Evolutionary conservation across 2,329 filamentous ascomycete genomes (phyloP), one percentile per base, ranked within the genome.

Genomic region (Canariomyces notabilis): DNA sequence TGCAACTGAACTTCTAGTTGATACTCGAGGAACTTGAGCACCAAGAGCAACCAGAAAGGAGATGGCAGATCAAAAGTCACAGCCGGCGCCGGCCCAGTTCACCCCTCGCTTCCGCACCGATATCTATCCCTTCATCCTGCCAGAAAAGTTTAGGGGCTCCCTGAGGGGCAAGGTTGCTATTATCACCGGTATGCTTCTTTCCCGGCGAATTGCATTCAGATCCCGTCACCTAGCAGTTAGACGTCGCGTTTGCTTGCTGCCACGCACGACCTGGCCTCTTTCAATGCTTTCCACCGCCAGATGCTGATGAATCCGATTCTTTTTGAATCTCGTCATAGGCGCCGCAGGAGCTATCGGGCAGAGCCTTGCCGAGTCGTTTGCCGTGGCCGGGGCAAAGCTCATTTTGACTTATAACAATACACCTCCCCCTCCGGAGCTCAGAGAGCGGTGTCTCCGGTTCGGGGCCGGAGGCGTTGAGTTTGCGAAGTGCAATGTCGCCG

Each of bases 321-420:
- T 11, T 26, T 18, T 16, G 8, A 12, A 19, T 31, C 22, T 6
- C 37, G 14, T 5, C 6, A n/a, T 15, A 60, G 60, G 61, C n/a
- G 56, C 61, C 1, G 55, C 59, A 0, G 61, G 60, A 3, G 52
- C 57, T 7, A 60, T 63, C 19, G 61, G 61, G 4, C 49, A 55
- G 35, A 55, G 49, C 14, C 56, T 59, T 4, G 61, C 61, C 19
- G 60, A 62, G 42, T 60, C 54, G 23, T 63, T 63, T 36, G 59
- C 60, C 15, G 59, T 62, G 11, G 59, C 60, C 0, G 59, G 60
- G 14, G 55, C 57, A 7, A 56, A 53, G 22, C 55, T 63, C 23
- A 52, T 58, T 11, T 46, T 63, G 22, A 61, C 57, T 2, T 62
- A 61, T 49, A 60, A 62, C 53, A 49, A 49, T 15, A 63, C 60